Base-by-base conservation (phyloP, 805 yeast species). In the Maudiozyma barnettii region DNA sequence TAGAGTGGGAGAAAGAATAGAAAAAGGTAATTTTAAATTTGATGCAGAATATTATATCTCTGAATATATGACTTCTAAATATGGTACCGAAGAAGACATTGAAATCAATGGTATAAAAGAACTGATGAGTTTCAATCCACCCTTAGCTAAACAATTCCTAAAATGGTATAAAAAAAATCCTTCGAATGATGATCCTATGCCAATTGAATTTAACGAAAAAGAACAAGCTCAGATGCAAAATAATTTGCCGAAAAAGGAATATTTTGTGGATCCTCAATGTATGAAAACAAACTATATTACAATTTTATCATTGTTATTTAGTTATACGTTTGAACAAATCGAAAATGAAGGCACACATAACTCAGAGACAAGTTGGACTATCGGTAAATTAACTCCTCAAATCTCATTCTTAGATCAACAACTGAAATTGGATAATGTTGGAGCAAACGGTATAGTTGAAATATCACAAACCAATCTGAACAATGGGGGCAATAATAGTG, bases 311-410 rank as follows among this genome's bases (percentile, higher is more conserved):
- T 52, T 90, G 0, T 54, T 93, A 18, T 93, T 84, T 64, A 79
- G 84, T 1, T 84, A 79, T 55, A 75, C 77, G 45, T 89, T 82
- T 60, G 97, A 93, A 52, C 65, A 75, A 44, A 69, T 96, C 35
- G 83, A 84, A 46, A 87, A 82, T 35, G 79, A 77, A 57, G 82
- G 81, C n/a, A 78, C 72, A 16, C 77, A 79, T 45, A 87, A 79
- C 16, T 79, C 85, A 4, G 99, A 93, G 64, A 84, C 95, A 48
- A 87, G 95, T 0, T 93, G 99, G 99, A 81, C 91, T 0, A 75
- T 93, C 4, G 99, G 99, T 1, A 89, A 84, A 54, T 56, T 93
- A 20, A 69, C 81, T 0, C 96, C 98, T 1, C 93, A 87, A 56
- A 65, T 91, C 36, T 63, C 89, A 7, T 79, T 74, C 53, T 66